Evolutionary conservation across 1,139 yeast species (phyloP).

Genomic region (Kodamaea fungicola): DNA sequence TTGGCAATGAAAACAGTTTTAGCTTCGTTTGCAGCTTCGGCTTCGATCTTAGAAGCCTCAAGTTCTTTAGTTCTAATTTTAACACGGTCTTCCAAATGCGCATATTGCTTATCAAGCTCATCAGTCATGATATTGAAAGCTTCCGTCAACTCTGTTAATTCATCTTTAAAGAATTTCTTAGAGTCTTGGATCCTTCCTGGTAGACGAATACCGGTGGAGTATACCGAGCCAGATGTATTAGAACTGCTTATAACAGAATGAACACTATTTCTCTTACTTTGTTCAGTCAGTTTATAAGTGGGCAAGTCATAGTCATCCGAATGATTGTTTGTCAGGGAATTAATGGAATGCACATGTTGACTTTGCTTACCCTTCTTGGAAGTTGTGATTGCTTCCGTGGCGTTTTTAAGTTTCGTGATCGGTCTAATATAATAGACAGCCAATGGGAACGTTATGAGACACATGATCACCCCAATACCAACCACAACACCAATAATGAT

Average conservation of each 20-base stretch:
- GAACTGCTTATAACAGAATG: slow-evolving; percentile 21
- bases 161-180: slow-evolving; percentile 72
- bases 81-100: slow-evolving; percentile 86
- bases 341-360: not conserved
- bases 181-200: slow-evolving; percentile 54
- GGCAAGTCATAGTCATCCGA: not conserved
- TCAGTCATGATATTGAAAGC: slow-evolving; percentile 91
- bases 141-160: slow-evolving; percentile 79
- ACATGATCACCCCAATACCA: slow-evolving; percentile 74
- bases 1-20: slow-evolving; percentile 94
- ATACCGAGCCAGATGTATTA: slow-evolving; percentile 27
- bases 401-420: slow-evolving; percentile 72
- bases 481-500: slow-evolving; percentile 77
- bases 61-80: slow-evolving; percentile 80
- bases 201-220: slow-evolving; percentile 38
- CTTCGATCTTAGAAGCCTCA: slow-evolving; percentile 83
- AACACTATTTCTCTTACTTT: slow-evolving; percentile 21
- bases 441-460: slow-evolving; percentile 71
- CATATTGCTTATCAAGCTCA: slow-evolving; percentile 78
- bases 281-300: not conserved
- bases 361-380: slow-evolving; percentile 26
- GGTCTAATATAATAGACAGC: slow-evolving; percentile 88
- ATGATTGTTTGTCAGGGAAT: not conserved
- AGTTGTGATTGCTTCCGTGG: slow-evolving; percentile 63
- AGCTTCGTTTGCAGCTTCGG: slow-evolving; percentile 93